Evolutionary conservation across 78 protist genomes (phyloP), one percentile per base, ranked within the genome.

Genomic region (Chrysochromulina parva): DNA sequence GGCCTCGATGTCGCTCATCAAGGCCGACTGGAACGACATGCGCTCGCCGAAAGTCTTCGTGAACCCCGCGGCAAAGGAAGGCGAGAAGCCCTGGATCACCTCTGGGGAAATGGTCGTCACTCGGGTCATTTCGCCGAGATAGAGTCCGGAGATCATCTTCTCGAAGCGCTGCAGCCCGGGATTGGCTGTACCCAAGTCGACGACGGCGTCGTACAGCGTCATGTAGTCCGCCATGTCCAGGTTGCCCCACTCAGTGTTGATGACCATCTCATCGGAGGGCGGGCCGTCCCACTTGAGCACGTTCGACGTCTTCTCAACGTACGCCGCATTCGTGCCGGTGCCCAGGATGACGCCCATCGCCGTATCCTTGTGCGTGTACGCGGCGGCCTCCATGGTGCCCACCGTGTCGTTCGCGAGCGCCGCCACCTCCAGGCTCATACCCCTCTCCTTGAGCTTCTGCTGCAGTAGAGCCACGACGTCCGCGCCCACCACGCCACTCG

Each of bases 391-490:
- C 88, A 85, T 69, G 16, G 95, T 93, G 54, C 95, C 95, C 16
- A 93, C 95, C 17, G 95, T 93, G 90, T 93, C 95, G 67, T 93
- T 93, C 55, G 47, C 76, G n/a, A 93, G 66, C 50, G 95, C 95
- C 11, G 13, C n/a, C 53, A 93, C 73, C 54, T 26, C 3, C 53
- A 93, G 11, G 48, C 48, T 74, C 28, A 74, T 38, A 3, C 82
- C 82, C 4, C 82, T 9, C 82, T 1, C 82, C 28, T 17, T 50
- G 85, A 74, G 47, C 65, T 88, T 85, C 58, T 3, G 80, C 14
- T 76, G 85, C 67, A 90, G 89, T 58, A 90, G 90, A 52, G 0
- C 38, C 38, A 81, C 92, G 11, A 93, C 94, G 58, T 93, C 94
- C 57, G 81, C 17, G 47, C 92, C 92, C 7, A 50, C 88, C 22